Evolutionary conservation across 1,139 yeast genomes (phyloP).

Genomic region (Magnusiomyces clavatus): DNA sequence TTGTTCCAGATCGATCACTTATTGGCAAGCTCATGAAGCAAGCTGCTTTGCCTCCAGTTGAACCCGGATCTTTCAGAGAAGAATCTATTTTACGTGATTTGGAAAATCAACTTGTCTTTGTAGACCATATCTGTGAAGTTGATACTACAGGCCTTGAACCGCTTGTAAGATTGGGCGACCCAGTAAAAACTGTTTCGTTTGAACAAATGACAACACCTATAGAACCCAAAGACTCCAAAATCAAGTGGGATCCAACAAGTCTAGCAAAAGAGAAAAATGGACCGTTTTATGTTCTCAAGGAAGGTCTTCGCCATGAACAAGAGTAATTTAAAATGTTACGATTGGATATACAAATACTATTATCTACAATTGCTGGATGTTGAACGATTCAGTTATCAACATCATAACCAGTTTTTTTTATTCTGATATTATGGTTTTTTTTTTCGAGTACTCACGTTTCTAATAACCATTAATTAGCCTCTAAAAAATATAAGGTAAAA

Average conservation of each 20-base stretch:
- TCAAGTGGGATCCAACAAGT: conserved; percentile 26
- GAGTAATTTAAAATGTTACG: background rate
- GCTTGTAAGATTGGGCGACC: conserved; percentile 27
- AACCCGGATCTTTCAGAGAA: conserved; percentile 17
- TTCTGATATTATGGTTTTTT: background rate
- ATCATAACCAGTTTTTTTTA: background rate
- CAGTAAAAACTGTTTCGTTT: conserved; percentile 1
- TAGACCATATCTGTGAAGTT: conserved; percentile 30
- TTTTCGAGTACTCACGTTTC: background rate
- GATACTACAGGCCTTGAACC: conserved; percentile 30
- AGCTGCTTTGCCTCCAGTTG: conserved; percentile 23
- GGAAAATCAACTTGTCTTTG: conserved; percentile 31
- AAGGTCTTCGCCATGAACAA: conserved; percentile 23
- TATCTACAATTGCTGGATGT: background rate
- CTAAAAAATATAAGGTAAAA: background rate
- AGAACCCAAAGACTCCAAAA: background rate
- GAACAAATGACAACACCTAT: background rate
- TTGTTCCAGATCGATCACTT: conserved; percentile 18
- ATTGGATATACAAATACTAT: too few relatives aligned
- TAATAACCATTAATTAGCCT: background rate
- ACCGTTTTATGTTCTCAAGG: conserved; percentile 27
- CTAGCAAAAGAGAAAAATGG: conserved; percentile 25
- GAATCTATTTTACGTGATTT: conserved; percentile 24
- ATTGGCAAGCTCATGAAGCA: conserved; percentile 25
- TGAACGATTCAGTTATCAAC: too few relatives aligned